A percentile compares a stretch with the other conserved stretches of the same genome.
Conservation (phyloP, 305 asterid genomes). For the Fraxinus velutina region DNA sequence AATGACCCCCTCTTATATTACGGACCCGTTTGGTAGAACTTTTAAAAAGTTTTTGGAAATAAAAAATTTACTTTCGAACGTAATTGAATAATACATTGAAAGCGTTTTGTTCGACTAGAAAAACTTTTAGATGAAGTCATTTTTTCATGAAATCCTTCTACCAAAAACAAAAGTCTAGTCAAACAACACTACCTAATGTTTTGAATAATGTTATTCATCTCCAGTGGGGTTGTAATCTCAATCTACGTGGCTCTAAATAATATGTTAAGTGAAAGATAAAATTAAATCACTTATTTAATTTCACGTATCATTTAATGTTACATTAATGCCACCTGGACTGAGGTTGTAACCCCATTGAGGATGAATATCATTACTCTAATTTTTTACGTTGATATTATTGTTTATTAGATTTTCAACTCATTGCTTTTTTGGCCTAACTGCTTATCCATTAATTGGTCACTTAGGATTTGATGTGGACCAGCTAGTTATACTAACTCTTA, state of each 20-base stretch:
- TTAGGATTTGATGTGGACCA: background rate
- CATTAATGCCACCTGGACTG: no score
- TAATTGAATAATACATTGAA: background rate
- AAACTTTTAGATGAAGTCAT: no score
- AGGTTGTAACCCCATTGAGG: no score
- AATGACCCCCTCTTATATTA: conserved; percentile 21
- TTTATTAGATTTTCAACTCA: background rate
- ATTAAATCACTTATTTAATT: no score
- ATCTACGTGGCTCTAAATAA: no score
- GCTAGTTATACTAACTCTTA: background rate
- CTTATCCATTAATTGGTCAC: background rate
- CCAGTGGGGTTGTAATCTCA: no score
- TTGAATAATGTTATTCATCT: no score
- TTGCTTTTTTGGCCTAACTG: background rate
- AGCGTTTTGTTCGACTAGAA: background rate
- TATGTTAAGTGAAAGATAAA: no score
- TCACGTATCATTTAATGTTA: no score
- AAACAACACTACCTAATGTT: no score
- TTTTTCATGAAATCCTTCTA: background rate
- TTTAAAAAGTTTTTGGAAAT: background rate
- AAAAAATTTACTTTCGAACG: background rate
- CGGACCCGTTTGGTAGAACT: background rate
- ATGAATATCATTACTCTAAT: no score
- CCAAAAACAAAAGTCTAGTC: background rate
- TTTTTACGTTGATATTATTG: background rate